These are phyloP conservation scores for Aspergillus baeticus DNA, from an alignment of 495 filamentous ascomycete genomes.

Conservation along the genomic window DNA sequence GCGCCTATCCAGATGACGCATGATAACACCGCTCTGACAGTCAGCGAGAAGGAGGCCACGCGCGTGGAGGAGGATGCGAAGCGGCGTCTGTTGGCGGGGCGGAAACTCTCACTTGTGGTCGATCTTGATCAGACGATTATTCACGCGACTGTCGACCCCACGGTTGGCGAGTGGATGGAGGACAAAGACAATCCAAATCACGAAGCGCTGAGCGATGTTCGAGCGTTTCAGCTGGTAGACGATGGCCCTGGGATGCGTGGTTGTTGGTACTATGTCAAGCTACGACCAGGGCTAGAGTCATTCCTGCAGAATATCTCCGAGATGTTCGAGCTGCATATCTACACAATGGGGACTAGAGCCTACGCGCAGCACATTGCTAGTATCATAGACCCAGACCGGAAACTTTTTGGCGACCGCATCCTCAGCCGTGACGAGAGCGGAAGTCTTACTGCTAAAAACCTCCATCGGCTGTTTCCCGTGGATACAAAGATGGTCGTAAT, in stretches of 20 bases:
- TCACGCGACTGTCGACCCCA: conserved; percentile 95
- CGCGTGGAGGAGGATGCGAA: conserved; percentile 84
- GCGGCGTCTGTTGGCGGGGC: conserved; percentile 69
- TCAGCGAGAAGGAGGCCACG: conserved; percentile 71
- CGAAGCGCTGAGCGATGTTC: conserved; percentile 83
- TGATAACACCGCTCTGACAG: conserved; percentile 76
- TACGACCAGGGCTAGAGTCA: conserved; percentile 83
- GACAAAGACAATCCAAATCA: conserved; percentile 89
- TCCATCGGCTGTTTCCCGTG: conserved; percentile 90
- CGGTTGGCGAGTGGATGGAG: conserved; percentile 89
- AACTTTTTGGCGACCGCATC: conserved; percentile 89
- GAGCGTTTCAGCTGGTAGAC: conserved; percentile 80
- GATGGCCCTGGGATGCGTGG: conserved; percentile 73
- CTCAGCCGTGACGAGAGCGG: conserved; percentile 96
- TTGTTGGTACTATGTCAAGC: conserved; percentile 97
- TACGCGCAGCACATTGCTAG: conserved; percentile 91
- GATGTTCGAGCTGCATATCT: conserved; percentile 94
- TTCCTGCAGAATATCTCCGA: conserved; percentile 79
- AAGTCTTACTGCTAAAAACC: conserved; percentile 82
- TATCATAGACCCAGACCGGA: conserved; percentile 87
- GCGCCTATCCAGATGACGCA: conserved; percentile 93
- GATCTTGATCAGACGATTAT: conserved; percentile 99
- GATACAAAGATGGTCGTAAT: conserved; percentile 99
- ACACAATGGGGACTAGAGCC: conserved; percentile 96
- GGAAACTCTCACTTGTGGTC: conserved; percentile 90